phyloP scores from a whole-genome alignment of 371 early-diverging fungal species.

The Batrachochytrium dendrobatidis region DNA sequence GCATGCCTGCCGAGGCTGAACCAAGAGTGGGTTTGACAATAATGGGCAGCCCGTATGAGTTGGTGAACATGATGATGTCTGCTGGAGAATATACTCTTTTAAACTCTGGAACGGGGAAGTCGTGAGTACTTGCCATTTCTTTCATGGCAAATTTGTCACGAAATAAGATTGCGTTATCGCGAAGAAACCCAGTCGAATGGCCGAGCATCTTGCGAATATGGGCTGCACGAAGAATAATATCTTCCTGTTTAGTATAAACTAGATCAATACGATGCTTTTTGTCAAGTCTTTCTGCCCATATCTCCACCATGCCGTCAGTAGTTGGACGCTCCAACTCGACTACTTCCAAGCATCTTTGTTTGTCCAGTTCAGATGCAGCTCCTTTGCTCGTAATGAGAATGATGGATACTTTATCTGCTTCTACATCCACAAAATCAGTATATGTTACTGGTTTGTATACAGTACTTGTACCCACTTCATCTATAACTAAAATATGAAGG shows the following conservation, averaged over 20 bases:
- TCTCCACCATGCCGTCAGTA: constrained; percentile 19
- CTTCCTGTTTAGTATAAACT: constrained; percentile 38
- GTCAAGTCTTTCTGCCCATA: constrained; percentile 16
- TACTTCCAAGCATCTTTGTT: not conserved
- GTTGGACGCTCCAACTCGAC: constrained; percentile 17
- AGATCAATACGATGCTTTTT: constrained; percentile 19
- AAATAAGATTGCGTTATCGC: constrained; percentile 19
- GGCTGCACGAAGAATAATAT: constrained; percentile 31
- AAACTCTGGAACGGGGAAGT: constrained; percentile 30
- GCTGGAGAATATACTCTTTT: constrained; percentile 20
- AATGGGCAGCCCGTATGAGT: constrained; percentile 26
- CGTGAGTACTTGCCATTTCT: constrained; percentile 2
- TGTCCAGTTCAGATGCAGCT: constrained; percentile 14
- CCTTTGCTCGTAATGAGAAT: constrained; percentile 17
- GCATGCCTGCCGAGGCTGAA: constrained; percentile 26
- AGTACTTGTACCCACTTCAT: constrained; percentile 17
- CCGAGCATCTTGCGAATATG: constrained; percentile 24
- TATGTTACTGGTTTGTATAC: constrained; percentile 15
- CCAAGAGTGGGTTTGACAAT: constrained; percentile 36
- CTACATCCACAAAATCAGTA: constrained; percentile 9
- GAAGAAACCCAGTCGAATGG: constrained; percentile 5
- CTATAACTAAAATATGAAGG: constrained; percentile 18
- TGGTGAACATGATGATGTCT: constrained; percentile 22
- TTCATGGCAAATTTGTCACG: constrained; percentile 40
- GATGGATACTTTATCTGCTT: constrained; percentile 10